Evolutionary conservation across 1,284 basidiomycete species (phyloP).

Genomic region (Trametes hirsuta): DNA sequence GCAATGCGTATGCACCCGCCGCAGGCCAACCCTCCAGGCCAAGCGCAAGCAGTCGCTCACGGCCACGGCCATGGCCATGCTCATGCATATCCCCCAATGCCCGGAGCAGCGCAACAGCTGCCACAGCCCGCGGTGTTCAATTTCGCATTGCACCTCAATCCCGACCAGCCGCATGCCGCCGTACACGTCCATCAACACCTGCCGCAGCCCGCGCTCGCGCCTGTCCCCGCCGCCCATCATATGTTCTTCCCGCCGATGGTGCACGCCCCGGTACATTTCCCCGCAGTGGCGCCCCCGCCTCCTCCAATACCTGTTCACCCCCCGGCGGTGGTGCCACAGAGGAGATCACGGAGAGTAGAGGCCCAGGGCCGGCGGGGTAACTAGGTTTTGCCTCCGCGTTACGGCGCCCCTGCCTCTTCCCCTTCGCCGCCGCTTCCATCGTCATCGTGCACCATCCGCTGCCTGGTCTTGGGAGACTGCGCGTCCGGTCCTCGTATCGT

Average conservation of each 20-base stretch:
- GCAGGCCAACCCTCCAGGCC: not conserved
- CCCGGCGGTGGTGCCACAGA: no score
- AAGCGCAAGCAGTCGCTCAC: no score
- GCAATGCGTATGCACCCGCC: not conserved
- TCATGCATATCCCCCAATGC: no score
- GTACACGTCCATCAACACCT: constrained; percentile 18
- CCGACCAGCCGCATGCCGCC: not conserved
- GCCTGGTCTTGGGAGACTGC: not conserved
- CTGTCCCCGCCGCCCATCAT: not conserved
- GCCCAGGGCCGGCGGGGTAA: no score
- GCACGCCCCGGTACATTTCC: not conserved
- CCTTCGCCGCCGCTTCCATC: no score
- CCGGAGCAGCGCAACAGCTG: not conserved
- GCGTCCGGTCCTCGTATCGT: not conserved
- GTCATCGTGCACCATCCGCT: no score
- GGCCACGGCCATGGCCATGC: no score
- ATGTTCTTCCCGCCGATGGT: not conserved
- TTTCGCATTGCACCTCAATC: not conserved
- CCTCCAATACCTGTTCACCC: no score
- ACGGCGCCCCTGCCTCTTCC: no score
- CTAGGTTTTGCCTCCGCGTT: no score
- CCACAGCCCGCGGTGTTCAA: constrained; percentile 7
- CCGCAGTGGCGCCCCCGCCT: no score
- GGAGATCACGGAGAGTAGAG: no score
- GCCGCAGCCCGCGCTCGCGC: not conserved